Percentiles rank a stretch among this genome's conserved stretches.
phyloP scores from a whole-genome alignment of 2,329 filamentous ascomycete species.

The Stemphylium beticola region DNA sequence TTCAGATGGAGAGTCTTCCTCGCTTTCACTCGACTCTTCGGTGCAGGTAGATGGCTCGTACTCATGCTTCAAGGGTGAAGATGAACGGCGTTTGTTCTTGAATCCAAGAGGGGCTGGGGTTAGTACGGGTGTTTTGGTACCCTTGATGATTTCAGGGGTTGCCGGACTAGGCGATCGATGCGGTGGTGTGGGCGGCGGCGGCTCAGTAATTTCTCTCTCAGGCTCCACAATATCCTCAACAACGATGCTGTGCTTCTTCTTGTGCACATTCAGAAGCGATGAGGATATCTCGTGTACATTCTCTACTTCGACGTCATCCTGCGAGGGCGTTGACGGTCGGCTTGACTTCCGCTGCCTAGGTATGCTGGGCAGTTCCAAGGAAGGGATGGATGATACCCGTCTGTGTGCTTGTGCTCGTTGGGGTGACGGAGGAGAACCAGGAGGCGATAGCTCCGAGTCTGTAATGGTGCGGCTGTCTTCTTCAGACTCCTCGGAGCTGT shows the following conservation, averaged over 20 bases:
- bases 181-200: conserved; percentile 54
- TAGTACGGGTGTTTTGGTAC: conserved; percentile 55
- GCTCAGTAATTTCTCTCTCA: conserved; percentile 29
- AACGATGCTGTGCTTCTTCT: conserved; percentile 23
- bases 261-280: conserved; percentile 39
- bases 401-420: conserved; percentile 49
- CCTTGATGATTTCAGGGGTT: conserved; percentile 54
- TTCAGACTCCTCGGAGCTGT: conserved; percentile 30
- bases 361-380: conserved; percentile 54
- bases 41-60: conserved; percentile 85
- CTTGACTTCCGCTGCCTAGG: conserved; percentile 52
- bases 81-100: conserved; percentile 70
- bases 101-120: conserved; percentile 54
- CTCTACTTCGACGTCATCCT: conserved; percentile 20
- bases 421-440: conserved; percentile 31
- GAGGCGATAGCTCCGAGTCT: conserved; percentile 25
- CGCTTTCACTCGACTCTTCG: conserved; percentile 65
- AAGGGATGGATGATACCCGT: conserved; percentile 57
- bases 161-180: conserved; percentile 61
- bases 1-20: conserved; percentile 54
- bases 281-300: conserved; percentile 30
- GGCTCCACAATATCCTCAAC: conserved; percentile 18
- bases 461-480: conserved; percentile 34
- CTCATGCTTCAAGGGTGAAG: conserved; percentile 95
- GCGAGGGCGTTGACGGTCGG: conserved; percentile 46